These are phyloP conservation scores for Didymella pomorum DNA, from an alignment of 2,329 filamentous ascomycete genomes.

Conservation along the genomic window DNA sequence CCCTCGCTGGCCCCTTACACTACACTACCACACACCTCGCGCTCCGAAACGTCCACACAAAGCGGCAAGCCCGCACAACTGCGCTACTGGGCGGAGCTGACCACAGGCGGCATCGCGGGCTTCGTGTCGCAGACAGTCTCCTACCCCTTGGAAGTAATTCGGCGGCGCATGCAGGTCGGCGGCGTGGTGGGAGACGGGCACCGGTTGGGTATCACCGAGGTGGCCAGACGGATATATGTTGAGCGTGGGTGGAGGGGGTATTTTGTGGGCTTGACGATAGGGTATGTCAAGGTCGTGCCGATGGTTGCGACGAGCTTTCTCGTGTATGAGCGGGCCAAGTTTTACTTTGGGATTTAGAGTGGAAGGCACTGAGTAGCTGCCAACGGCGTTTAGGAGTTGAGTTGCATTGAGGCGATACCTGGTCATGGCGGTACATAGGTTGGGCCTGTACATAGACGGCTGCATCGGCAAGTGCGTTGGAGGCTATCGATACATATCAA, in stretches of 20 bases:
- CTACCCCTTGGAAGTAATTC: constrained; percentile 92
- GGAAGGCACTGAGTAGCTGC: too few relatives aligned
- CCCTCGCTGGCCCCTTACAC: constrained; percentile 75
- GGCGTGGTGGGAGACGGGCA: constrained; percentile 92
- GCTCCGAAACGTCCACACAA: constrained; percentile 47
- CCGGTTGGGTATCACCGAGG: constrained; percentile 79
- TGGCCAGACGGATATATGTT: constrained; percentile 74
- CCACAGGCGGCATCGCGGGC: constrained; percentile 84
- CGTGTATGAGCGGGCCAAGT: constrained; percentile 71
- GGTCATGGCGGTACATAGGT: too few relatives aligned
- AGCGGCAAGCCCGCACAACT: constrained; percentile 72
- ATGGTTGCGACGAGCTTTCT: constrained; percentile 80
- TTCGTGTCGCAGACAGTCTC: constrained; percentile 89
- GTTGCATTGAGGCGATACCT: not conserved
- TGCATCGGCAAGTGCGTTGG: constrained; percentile 17
- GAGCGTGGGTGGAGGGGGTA: constrained; percentile 84
- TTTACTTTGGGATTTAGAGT: constrained; percentile 58
- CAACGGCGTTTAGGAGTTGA: not conserved
- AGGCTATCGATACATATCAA: not conserved
- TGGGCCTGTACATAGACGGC: constrained; percentile 12
- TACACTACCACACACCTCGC: constrained; percentile 69
- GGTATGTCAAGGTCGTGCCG: constrained; percentile 92
- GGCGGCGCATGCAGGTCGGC: constrained; percentile 93
- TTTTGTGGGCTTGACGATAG: constrained; percentile 91
- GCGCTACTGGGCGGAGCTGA: constrained; percentile 85